Base-by-base conservation (phyloP, 257 asterid species). In the Salvia miltiorrhiza region DNA sequence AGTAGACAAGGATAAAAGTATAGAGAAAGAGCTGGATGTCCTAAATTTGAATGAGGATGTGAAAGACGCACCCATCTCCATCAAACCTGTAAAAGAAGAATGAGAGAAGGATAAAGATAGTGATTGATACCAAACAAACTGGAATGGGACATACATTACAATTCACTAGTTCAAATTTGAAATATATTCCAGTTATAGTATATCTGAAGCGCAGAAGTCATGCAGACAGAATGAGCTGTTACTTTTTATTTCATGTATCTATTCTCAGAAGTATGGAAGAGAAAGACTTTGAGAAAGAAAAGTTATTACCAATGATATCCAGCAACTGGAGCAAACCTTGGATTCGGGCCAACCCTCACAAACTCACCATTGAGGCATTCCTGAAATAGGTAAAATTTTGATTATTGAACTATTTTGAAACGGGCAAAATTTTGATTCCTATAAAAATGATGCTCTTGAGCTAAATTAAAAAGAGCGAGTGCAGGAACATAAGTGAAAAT, bases 321-420 rank as follows among this genome's bases (percentile, higher is more conserved):
- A 68, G 97, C 96, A 73, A 91, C 95, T 13, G 99, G 97, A 78
- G 95, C 67, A 78, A 90, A 86, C 82, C 85, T 93, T 26, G 96
- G 88, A 79, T 93, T 93, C 9, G 97, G 95, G 48, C 97, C 99
- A 68, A 93, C 93, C 80, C 97, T 81, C 72, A 90, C 97, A 83
- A 93, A 93, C 81, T 90, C 97, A 59, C 99, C 99, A 79, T 87
- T 84, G 65, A 94, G 92, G 82, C 97, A 91, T 68, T 88, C 96
- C 99, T 93, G 87, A 75, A 75, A 63, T 17, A 43, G 21, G 67
- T 67, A 11, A 53, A 9, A 9, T 30, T 50, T 28, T 28, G 4
- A 13, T 48, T 12, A 41, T 73, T 57, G 33, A 65, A 63, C 73
- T 48, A 64, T 13, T 49, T 70, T 16, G 35, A 30, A 30, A 30